Conservation (phyloP, 257 asterid genomes). For the Leptodermis oblonga region DNA sequence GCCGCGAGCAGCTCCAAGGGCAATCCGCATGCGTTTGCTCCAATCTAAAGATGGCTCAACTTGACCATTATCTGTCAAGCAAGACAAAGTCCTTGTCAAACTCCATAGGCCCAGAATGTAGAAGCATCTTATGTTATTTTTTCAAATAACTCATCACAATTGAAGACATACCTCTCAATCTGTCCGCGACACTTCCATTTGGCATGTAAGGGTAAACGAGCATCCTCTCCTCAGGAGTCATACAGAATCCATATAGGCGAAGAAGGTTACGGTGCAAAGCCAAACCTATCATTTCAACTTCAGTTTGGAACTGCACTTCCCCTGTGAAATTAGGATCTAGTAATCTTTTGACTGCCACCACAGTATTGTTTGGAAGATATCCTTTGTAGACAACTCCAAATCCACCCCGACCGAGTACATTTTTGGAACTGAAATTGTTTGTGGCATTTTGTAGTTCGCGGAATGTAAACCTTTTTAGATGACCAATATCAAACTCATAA, state of each 20-base stretch:
- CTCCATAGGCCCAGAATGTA: background rate
- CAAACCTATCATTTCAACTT: conserved; percentile 93
- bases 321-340: conserved; percentile 83
- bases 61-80: conserved; percentile 46
- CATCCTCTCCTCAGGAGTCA: conserved; percentile 77
- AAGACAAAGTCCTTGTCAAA: conserved; percentile 8
- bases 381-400: conserved; percentile 90
- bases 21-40: conserved; percentile 69
- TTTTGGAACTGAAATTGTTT: conserved; percentile 66
- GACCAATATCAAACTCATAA: conserved; percentile 55
- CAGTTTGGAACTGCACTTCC: conserved; percentile 93
- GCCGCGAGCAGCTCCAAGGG: conserved; percentile 94
- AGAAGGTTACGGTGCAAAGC: conserved; percentile 91
- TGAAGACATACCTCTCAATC: conserved; percentile 63
- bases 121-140: too few relatives aligned
- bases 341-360: conserved; percentile 78
- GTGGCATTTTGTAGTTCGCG: conserved; percentile 86
- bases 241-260: conserved; percentile 77
- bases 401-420: conserved; percentile 88
- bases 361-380: conserved; percentile 56
- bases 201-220: conserved; percentile 91
- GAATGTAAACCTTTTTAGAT: conserved; percentile 65
- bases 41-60: conserved; percentile 81
- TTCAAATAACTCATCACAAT: too few relatives aligned
- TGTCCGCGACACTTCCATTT: conserved; percentile 93